These are phyloP conservation scores for Thermothelomyces thermophilus DNA, from an alignment of 2,329 filamentous ascomycete species.

Conservation along the genomic window DNA sequence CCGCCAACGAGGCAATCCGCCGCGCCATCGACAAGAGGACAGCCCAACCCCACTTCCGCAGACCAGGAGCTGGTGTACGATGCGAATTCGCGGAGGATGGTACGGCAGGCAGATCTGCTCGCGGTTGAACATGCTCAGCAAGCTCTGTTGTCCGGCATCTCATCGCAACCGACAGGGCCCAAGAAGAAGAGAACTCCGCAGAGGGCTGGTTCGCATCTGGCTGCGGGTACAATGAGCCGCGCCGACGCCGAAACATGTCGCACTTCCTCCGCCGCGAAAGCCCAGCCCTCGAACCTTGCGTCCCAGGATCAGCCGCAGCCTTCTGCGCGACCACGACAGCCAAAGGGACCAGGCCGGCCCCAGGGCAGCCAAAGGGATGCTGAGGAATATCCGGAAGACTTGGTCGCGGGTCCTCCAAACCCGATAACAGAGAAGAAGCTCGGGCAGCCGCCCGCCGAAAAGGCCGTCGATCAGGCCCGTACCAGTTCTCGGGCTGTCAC, in stretches of 20 bases:
- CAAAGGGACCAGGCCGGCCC: neutral
- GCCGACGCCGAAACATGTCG: slow-evolving; percentile 35
- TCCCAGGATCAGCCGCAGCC: neutral
- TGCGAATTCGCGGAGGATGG: slow-evolving; percentile 58
- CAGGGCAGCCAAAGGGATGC: slow-evolving; percentile 8
- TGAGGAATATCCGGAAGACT: slow-evolving; percentile 24
- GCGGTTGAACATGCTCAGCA: slow-evolving; percentile 41
- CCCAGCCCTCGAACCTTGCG: neutral
- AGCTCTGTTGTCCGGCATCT: slow-evolving; percentile 33
- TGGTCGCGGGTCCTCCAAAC: slow-evolving; percentile 20
- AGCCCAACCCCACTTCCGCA: slow-evolving; percentile 26
- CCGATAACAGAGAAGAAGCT: slow-evolving; percentile 10
- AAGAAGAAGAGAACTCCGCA: slow-evolving; percentile 35
- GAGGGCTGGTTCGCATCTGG: slow-evolving; percentile 40
- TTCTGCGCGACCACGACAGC: slow-evolving; percentile 1
- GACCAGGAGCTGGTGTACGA: slow-evolving; percentile 52
- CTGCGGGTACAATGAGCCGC: slow-evolving; percentile 48
- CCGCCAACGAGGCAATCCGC: slow-evolving; percentile 1
- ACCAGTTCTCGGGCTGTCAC: neutral
- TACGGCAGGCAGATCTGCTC: slow-evolving; percentile 41
- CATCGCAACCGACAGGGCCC: slow-evolving; percentile 30
- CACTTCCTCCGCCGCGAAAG: neutral
- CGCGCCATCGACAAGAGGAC: slow-evolving; percentile 19
- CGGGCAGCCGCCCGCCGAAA: slow-evolving; percentile 2
- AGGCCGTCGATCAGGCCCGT: neutral